Evolutionary conservation across 495 filamentous ascomycete species (phyloP), one percentile per base, ranked within the genome.

Genomic region (Neurospora pannonica): DNA sequence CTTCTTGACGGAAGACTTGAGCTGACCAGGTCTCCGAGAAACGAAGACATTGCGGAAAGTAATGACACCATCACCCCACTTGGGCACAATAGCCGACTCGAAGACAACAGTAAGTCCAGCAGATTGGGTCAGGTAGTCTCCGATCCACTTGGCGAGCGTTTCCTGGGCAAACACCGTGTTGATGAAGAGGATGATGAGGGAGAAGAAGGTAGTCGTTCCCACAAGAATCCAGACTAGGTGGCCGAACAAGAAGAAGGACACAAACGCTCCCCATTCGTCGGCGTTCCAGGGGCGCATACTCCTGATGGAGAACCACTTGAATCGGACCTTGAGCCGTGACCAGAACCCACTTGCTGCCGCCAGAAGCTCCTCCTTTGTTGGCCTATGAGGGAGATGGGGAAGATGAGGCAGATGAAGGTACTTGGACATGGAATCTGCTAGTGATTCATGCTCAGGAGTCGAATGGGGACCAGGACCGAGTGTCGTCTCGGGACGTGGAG

Each of bases 91-190:
- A 17, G 96, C 96, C 74, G 94, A 98, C 82, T 99, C 96, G 79
- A 99, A 99, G 31, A 99, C 92, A 43, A 99, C 93, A 75, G 95
- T 96, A n/a, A 98, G 84, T 4, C 96, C 96, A 42, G 95, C 96
- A 24, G 94, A 97, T 77, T 93, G 92, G 3, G 96, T 99, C 5
- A 99, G 86, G 81, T 98, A 97, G 81, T 98, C 97, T 3, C 96
- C 96, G 43, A 98, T 88, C 91, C 93, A 97, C 73, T 92, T 87
- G 31, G 97, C 96, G 5, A 99, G 84, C 7, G 94, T 98, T 89
- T 99, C 96, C 86, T 99, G 96, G 5, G 96, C 96, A 85, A 97
- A 93, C 11, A 99, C 94, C 10, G 97, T 98, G 79, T 99, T 99
- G 75, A 97, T 93, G 3, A 92, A 87, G 72, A 97, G 86, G 31